Evolutionary conservation across 108 stramenopile species (phyloP), one percentile per base, ranked within the genome.

Genomic region (Parietichytrium sp.): DNA sequence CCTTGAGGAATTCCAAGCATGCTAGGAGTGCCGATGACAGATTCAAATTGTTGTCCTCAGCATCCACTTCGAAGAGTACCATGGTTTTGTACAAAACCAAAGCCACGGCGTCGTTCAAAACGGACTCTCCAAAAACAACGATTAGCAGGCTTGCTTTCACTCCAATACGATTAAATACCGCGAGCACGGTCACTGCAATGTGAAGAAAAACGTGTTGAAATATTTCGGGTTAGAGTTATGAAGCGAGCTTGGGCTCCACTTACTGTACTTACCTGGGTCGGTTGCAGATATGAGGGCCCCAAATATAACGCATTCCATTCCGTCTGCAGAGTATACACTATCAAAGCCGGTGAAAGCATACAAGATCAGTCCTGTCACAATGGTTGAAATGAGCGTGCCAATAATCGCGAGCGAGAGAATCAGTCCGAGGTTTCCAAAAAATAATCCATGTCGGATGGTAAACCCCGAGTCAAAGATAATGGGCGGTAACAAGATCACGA

Each of bases 51-150:
- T 61, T 49, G 8, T 84, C 84, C 10, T 93, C 88, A n/a, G n/a
- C n/a, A n/a, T n/a, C n/a, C n/a, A n/a, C n/a, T n/a, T n/a, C n/a
- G 83, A 92, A 91, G 51, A 91, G 86, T 1, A 84, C 49, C 47
- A 91, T 87, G 2, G 92, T 84, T 10, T 92, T 78, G 81, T 92
- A 94, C 12, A 94, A 79, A 6, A 93, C 93, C 45, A 95, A 85
- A 3, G 95, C 92, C 45, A 98, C 93, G 13, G 95, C 97, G 84
- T 98, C 97, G 82, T 96, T 98, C 78, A 98, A 83, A n/a, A 98
- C 84, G 4, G 88, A 85, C 87, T 98, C 97, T 7, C 97, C 97
- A 85, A 98, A 96, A 15, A 96, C 91, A 49, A 98, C 83, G 0
- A 92, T 88, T 80, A 93, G 96, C 12, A 95, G 83, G 30, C 84